Evolutionary conservation across 169 alveolate genomes (phyloP).

Genomic region (Plasmodium vivax): DNA sequence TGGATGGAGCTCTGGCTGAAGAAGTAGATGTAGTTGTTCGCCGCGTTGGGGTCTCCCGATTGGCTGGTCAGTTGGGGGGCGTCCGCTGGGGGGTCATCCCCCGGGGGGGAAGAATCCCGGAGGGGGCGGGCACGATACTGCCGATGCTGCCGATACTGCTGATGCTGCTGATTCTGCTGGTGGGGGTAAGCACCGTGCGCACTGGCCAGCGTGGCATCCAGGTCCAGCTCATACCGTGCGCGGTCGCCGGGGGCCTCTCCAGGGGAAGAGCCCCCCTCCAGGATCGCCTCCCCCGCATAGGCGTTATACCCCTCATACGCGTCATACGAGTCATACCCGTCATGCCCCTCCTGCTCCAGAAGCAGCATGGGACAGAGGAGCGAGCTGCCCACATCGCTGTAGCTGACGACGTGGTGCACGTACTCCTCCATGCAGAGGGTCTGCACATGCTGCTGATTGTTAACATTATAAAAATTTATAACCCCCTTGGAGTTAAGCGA

Average conservation of each 20-base stretch:
- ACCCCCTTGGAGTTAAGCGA: constrained; percentile 13
- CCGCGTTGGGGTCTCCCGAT: not conserved
- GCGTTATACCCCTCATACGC: not conserved
- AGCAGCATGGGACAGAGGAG: not conserved
- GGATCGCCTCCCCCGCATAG: not conserved
- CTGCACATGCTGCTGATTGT: constrained; percentile 63
- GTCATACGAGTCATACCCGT: not conserved
- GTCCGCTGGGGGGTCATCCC: not conserved
- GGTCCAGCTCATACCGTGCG: not conserved
- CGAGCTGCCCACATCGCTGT: not conserved
- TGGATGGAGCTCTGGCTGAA: constrained; percentile 7
- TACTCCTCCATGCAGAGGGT: not conserved
- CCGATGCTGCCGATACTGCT: not conserved
- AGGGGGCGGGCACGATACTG: not conserved
- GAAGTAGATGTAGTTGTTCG: constrained; percentile 15
- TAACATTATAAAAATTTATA: constrained; percentile 23
- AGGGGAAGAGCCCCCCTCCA: not conserved
- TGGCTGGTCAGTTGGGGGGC: not conserved
- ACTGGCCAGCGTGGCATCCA: not conserved
- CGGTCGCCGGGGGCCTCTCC: not conserved
- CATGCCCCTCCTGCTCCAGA: not conserved
- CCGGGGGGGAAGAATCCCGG: not conserved
- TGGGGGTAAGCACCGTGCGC: not conserved
- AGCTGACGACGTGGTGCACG: not conserved
- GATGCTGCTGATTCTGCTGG: not conserved